Conservation (phyloP, 1,284 basidiomycete genomes). For the Flammula alnicola region DNA sequence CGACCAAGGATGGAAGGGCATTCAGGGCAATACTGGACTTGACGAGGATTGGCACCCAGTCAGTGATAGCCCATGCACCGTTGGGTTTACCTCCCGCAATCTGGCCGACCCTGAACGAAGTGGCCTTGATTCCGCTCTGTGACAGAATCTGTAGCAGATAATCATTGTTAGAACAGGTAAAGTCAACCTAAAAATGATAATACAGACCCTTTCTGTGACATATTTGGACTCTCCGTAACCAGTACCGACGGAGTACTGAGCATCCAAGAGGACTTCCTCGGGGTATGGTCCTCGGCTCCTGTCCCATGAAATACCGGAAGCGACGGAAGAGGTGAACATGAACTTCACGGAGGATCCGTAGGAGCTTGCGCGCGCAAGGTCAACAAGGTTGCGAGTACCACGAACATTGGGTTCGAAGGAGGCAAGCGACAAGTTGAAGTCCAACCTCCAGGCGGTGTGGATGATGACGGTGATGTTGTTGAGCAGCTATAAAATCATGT, state of each 20-base stretch:
- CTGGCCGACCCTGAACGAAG: slow-evolving; percentile 48
- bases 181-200: background rate
- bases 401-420: slow-evolving; percentile 42
- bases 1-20: slow-evolving; percentile 32
- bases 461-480: slow-evolving; percentile 23
- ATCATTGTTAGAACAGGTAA: background rate
- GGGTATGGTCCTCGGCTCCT: slow-evolving; percentile 25
- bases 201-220: slow-evolving; percentile 28
- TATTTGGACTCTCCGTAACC: slow-evolving; percentile 27
- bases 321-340: slow-evolving; percentile 26
- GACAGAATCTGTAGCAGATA: slow-evolving; percentile 29
- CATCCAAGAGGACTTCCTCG: slow-evolving; percentile 21
- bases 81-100: slow-evolving; percentile 40
- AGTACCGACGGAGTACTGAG: slow-evolving; percentile 21
- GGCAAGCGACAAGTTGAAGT: slow-evolving; percentile 44
- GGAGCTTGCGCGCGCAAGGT: slow-evolving; percentile 38
- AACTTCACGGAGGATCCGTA: slow-evolving; percentile 18
- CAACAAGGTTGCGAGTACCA: slow-evolving; percentile 40
- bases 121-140: slow-evolving; percentile 31
- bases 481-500: slow-evolving; percentile 9
- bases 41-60: slow-evolving; percentile 50
- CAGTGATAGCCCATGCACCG: slow-evolving; percentile 47
- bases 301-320: slow-evolving; percentile 39
- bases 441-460: slow-evolving; percentile 41
- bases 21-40: slow-evolving; percentile 34